These are phyloP conservation scores for Magnaporthiopsis rhizophila DNA, from an alignment of 2,329 filamentous ascomycete genomes.

Conservation along the genomic window DNA sequence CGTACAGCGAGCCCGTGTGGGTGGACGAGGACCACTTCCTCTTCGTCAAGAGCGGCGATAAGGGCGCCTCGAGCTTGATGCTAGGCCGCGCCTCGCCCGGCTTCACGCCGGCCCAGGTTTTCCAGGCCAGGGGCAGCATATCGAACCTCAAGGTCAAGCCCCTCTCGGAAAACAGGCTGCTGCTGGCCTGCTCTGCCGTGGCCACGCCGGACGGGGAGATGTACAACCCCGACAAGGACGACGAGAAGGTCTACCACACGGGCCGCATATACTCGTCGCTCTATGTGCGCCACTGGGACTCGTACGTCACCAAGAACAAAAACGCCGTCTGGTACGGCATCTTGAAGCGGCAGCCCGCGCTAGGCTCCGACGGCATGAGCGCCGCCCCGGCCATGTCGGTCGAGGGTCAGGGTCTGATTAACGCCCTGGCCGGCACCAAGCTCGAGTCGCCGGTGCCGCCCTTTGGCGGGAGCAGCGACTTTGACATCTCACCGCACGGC, in stretches of 20 bases:
- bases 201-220: slow-evolving; percentile 62
- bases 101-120: slow-evolving; percentile 36
- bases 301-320: slow-evolving; percentile 60
- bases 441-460: slow-evolving; percentile 64
- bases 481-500: slow-evolving; percentile 60
- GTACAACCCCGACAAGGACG: slow-evolving; percentile 52
- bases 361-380: slow-evolving; percentile 20
- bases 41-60: slow-evolving; percentile 42
- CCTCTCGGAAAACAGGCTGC: slow-evolving; percentile 39
- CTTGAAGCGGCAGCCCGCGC: slow-evolving; percentile 34
- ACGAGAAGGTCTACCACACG: slow-evolving; percentile 44
- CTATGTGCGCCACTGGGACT: slow-evolving; percentile 78
- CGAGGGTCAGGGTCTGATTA: slow-evolving; percentile 39
- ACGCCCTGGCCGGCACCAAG: slow-evolving; percentile 52
- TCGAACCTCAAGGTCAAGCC: slow-evolving; percentile 51
- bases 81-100: slow-evolving; percentile 27
- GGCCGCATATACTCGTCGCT: slow-evolving; percentile 66
- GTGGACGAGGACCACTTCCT: slow-evolving; percentile 57
- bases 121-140: slow-evolving; percentile 42
- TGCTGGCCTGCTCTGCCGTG: slow-evolving; percentile 52
- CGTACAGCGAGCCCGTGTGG: slow-evolving; percentile 68
- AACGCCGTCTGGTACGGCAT: slow-evolving; percentile 68
- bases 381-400: slow-evolving; percentile 29
- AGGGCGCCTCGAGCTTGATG: slow-evolving; percentile 39
- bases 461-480: slow-evolving; percentile 75